Conservation (phyloP, 2,329 filamentous ascomycete genomes). For the Calonectria ilicicola region DNA sequence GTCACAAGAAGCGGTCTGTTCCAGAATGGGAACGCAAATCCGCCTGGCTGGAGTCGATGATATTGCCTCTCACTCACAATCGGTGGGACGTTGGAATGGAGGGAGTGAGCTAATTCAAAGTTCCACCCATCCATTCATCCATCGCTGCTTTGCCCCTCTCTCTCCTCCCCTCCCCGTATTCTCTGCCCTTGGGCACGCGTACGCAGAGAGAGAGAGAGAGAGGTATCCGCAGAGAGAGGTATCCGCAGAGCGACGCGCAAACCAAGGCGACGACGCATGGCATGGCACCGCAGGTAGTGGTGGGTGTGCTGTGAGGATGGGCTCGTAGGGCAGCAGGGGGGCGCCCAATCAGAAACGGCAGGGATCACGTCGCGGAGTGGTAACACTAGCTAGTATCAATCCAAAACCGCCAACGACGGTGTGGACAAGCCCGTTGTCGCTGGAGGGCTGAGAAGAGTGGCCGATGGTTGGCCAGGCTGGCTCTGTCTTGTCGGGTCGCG, state of each 20-base stretch:
- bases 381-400: conserved; percentile 40
- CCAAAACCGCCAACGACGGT: conserved; percentile 44
- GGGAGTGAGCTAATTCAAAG: not conserved
- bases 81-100: not conserved
- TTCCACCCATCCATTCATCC: not conserved
- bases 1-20: conserved; percentile 35
- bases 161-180: not conserved
- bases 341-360: conserved; percentile 36
- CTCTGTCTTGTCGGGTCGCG: conserved; percentile 31
- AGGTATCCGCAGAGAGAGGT: not conserved
- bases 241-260: not conserved
- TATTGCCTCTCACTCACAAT: not conserved
- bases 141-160: not conserved
- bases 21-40: conserved; percentile 23
- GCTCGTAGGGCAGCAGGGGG: conserved; percentile 1
- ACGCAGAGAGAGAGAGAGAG: not conserved
- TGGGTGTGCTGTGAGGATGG: conserved; percentile 8
- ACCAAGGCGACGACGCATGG: conserved; percentile 11
- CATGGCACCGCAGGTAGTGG: conserved; percentile 11
- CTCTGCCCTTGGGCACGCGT: conserved; percentile 5
- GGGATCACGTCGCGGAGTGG: conserved; percentile 37
- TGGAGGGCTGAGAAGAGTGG: conserved; percentile 36
- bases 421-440: conserved; percentile 36
- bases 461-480: conserved; percentile 36
- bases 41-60: conserved; percentile 7